Base-by-base conservation (phyloP, 2,329 filamentous ascomycete species). In the Saccharata proteae region DNA sequence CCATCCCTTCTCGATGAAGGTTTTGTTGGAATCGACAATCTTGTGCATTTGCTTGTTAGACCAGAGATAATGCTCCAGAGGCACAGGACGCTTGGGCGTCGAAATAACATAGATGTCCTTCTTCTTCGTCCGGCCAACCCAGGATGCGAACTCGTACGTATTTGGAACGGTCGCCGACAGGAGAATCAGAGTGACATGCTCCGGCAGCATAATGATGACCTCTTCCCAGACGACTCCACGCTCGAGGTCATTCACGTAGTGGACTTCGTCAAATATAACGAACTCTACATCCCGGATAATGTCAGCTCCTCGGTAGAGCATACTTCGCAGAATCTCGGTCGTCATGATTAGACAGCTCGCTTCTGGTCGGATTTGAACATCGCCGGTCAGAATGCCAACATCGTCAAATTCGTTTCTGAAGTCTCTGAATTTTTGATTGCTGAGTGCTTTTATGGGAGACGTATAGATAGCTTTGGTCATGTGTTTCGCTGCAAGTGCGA, bases 401-500 rank as follows among this genome's bases (percentile, higher is more conserved):
- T 98, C 90, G 37, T 93, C 85, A 47, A 98, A 98, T 0, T 74
- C 76, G 34, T 77, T 71, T 35, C 85, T 74, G 53, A 98, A 98
- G 52, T 98, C 90, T 40, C 90, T 75, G 57, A 96, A 98, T 55
- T 98, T 98, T 51, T 98, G 90, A 51, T 98, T 98, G 58, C 90
- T 96, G 35, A 98, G 64, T 3, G 90, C 90, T 55, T 98, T 98
- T 64, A 98, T 98, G 0, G 90, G 90, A 1, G 90, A 96, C 0
- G 90, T 98, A 54, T 98, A 98, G 41, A 98, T 98, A 14, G 90
- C 88, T 55, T 98, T 98, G 6, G 90, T 98, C 88, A 96, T 96
- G 53, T 98, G 90, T 51, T 88, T 92, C n/a, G 84, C 79, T 17
- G 90, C 90, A 36, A 98, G 65, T 5, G 90, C 85, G 53, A 98